phyloP scores from a whole-genome alignment of 768 basidiomycete genomes.

The Omphalotus guepiniiformis region DNA sequence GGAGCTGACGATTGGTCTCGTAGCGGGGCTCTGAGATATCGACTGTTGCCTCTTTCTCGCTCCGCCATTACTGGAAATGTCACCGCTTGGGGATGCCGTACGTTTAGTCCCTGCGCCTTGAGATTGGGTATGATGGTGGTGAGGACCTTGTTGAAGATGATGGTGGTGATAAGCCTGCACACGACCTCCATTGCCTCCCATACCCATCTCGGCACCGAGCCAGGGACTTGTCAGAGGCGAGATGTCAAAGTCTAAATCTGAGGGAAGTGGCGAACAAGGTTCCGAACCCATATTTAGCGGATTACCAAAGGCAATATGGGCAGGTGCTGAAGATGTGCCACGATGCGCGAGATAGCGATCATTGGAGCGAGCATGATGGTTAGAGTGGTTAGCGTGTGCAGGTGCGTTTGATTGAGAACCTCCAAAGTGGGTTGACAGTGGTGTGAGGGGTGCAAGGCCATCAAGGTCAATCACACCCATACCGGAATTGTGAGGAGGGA shows the following conservation, averaged over 20 bases:
- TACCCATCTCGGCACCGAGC: constrained; percentile 50
- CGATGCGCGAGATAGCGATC: constrained; percentile 29
- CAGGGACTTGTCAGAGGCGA: constrained; percentile 81
- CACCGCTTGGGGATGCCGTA: constrained; percentile 45
- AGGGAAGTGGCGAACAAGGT: constrained; percentile 37
- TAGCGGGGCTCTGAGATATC: constrained; percentile 4
- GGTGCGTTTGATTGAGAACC: background rate
- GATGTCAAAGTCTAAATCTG: constrained; percentile 67
- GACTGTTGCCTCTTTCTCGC: constrained; percentile 19
- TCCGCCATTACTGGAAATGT: background rate
- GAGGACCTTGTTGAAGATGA: constrained; percentile 12
- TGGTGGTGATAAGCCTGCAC: constrained; percentile 3
- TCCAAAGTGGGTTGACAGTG: background rate
- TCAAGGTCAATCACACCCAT: background rate
- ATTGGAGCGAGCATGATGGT: background rate
- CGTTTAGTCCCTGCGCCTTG: constrained; percentile 40
- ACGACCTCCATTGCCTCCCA: background rate
- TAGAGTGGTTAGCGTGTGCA: background rate
- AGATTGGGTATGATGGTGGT: constrained; percentile 2
- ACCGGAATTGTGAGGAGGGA: constrained; percentile 17
- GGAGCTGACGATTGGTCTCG: constrained; percentile 3
- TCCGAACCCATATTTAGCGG: constrained; percentile 15
- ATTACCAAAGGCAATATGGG: constrained; percentile 62
- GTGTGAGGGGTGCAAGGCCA: background rate
- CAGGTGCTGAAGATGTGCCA: constrained; percentile 62